Evolutionary conservation across 106 monocot species (phyloP), one percentile per base, ranked within the genome.

Genomic region (Allium fistulosum): DNA sequence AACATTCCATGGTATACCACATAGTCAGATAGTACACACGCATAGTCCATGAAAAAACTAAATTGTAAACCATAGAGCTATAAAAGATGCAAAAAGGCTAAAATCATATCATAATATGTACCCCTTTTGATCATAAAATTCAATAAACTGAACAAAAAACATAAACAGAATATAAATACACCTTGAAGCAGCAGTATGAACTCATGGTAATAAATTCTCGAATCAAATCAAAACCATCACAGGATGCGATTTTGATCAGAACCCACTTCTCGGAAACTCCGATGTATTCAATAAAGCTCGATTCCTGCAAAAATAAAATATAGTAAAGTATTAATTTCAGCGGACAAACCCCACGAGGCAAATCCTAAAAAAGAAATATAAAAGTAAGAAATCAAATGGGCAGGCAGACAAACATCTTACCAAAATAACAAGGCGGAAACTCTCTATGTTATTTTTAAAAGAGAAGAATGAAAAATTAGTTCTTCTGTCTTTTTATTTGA

Each of bases 141-240:
- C 8, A 48, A 1, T 6, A 65, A 49, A 49, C 3, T 9, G 18
- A 49, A 4, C 17, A 46, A 45, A 4, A 65, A 46, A 45, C 28
- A 12, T 8, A 49, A 51, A 52, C 3, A 61, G 1, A 62, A 16
- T 50, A 51, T 27, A 1, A 50, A 51, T 10, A 66, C 46, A 82
- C 82, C 82, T 74, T 82, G 71, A 78, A 78, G 61, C 73, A 82
- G 59, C 82, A 74, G 57, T 37, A 65, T 67, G 69, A 70, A 77
- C 82, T 78, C 78, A 61, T 62, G 53, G 53, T 17, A 67, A 66
- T 11, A 48, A 67, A 53, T 74, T 26, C 14, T 55, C 64, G 46
- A 73, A 62, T 65, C 18, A 55, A 62, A 62, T 74, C 17, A 53
- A n/a, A 37, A 50, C 28, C 67, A 47, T 70, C 62, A n/a, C 68